Base-by-base conservation (phyloP, 2,329 filamentous ascomycete species). In the Rhexocercosporidium sp. region DNA sequence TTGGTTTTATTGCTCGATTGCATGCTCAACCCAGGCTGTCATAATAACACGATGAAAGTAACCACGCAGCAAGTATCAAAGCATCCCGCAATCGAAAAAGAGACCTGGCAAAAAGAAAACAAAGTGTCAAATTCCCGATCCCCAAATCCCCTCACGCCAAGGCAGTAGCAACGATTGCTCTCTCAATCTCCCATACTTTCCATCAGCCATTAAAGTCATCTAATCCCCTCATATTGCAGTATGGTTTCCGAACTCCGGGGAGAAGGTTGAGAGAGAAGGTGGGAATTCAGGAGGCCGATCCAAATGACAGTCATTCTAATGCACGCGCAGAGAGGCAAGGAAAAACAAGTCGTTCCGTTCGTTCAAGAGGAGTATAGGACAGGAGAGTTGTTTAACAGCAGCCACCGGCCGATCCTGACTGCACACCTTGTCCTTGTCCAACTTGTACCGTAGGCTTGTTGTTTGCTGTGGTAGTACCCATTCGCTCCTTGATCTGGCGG, bases 381-480 rank as follows among this genome's bases (percentile, higher is more conserved):
- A 71, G 54, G 44, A 62, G 20, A 65, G 56, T 59, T 68, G 76
- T 85, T 85, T 96, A 97, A 86, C 94, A 97, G 88, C 94, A 97
- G 80, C 93, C 90, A 78, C 92, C 90, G 79, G 88, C 92, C 76
- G 92, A 92, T 75, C 91, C 91, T 77, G 90, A 92, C 81, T 96
- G 92, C 74, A 99, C 95, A 76, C 94, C 94, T 82, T 97, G 94
- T 78, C 96, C 96, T 79, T 94, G 92, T 68, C 94, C 93, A 77
- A 99, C 96, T 80, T 97, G 94, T 76, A 99, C 94, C 76, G 93
- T 97, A 73, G 95, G 95, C 87, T 98, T 99, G 89, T 98, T 98
- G 85, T 94, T 94, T 73, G 92, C 92, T 53, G 92, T 91, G 71
- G 95, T 96, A 75, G 93, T 97, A 77, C 96, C 96, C 95, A 99